Percentiles rank a stretch among this genome's conserved stretches.
These are phyloP conservation scores for Echites panduratus DNA, from an alignment of 257 asterid species.

Conservation along the genomic window DNA sequence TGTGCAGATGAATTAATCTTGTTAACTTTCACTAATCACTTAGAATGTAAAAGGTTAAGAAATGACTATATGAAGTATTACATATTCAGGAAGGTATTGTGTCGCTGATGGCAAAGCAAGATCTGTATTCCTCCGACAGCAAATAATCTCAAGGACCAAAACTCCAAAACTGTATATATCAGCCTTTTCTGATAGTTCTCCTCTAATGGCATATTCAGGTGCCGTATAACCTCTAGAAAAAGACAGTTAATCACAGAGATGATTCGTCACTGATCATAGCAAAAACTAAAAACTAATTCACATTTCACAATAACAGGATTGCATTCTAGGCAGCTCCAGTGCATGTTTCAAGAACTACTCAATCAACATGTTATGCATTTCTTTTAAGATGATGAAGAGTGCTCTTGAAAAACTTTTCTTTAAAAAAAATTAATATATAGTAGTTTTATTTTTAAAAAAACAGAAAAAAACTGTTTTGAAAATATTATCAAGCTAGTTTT, in stretches of 20 bases:
- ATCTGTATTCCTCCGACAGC: conserved; percentile 62
- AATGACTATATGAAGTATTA: conserved; percentile 13
- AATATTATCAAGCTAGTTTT: too few relatives aligned
- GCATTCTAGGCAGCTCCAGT: not conserved
- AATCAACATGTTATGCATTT: not conserved
- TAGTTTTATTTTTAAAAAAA: too few relatives aligned
- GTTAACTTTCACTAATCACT: not conserved
- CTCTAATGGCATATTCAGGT: conserved; percentile 72
- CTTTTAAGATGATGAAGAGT: too few relatives aligned
- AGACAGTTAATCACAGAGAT: not conserved
- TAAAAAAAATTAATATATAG: too few relatives aligned
- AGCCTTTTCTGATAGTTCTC: conserved; percentile 71
- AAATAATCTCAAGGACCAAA: conserved; percentile 59
- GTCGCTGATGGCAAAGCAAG: conserved; percentile 58
- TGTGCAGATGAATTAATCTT: not conserved
- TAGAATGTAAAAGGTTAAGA: not conserved
- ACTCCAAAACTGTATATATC: conserved; percentile 80
- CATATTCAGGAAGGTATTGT: conserved; percentile 83
- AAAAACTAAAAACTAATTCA: not conserved
- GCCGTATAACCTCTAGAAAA: conserved; percentile 73
- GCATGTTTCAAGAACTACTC: not conserved
- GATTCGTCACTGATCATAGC: not conserved
- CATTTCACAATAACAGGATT: not conserved
- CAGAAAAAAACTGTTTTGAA: too few relatives aligned
- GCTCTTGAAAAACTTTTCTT: too few relatives aligned